These are phyloP conservation scores for Ramaria sp. DNA, from an alignment of 768 basidiomycete genomes.

Conservation along the genomic window DNA sequence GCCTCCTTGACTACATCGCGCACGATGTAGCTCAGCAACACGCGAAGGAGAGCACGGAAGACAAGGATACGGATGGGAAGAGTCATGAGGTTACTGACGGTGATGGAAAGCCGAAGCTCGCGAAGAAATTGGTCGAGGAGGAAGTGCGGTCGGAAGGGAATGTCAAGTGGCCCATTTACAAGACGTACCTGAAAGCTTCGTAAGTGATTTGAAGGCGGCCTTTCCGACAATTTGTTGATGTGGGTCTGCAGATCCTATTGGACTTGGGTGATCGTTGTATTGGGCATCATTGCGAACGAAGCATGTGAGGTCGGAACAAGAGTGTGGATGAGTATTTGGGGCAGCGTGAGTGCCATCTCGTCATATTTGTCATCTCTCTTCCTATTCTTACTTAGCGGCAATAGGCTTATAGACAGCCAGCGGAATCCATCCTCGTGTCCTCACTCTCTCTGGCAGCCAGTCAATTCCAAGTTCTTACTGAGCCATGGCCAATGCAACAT, in stretches of 20 bases:
- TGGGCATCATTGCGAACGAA: constrained; percentile 9
- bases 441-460: not conserved
- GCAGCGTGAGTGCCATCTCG: not conserved
- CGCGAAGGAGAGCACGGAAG: constrained; percentile 18
- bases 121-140: constrained; percentile 11
- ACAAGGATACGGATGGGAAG: constrained; percentile 14
- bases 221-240: not conserved
- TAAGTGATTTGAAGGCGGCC: not conserved
- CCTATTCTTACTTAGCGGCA: not conserved
- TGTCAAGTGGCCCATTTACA: constrained; percentile 16
- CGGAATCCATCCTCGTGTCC: not conserved
- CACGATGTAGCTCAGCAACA: not conserved
- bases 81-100: constrained; percentile 3
- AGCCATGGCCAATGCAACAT: not conserved
- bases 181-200: constrained; percentile 17
- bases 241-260: constrained; percentile 9
- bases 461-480: not conserved
- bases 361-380: not conserved
- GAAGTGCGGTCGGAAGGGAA: constrained; percentile 14
- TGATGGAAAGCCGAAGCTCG: constrained; percentile 8
- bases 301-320: constrained; percentile 12
- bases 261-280: constrained; percentile 12
- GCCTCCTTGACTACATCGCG: constrained; percentile 48
- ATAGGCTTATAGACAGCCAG: constrained; percentile 2
- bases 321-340: constrained; percentile 23